Conservation (phyloP, 257 asterid genomes). For the Petunia axillaris region DNA sequence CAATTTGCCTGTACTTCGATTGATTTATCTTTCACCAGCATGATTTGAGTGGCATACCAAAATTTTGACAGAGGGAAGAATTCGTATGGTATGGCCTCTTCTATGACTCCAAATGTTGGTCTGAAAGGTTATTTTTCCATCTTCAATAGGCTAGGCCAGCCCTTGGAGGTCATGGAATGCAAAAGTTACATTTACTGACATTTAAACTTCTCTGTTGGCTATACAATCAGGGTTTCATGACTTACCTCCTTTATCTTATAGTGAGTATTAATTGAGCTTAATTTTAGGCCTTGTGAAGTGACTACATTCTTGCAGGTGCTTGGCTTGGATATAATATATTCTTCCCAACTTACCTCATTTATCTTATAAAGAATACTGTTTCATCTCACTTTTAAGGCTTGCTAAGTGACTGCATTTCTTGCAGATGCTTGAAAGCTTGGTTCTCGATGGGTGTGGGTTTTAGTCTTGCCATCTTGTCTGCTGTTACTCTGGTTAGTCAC, state of each 20-base stretch:
- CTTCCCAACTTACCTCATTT: neutral
- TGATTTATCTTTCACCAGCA: neutral
- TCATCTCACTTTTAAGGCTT: neutral
- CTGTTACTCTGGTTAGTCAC: slow-evolving; percentile 56
- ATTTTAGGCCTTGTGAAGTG: neutral
- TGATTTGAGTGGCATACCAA: neutral
- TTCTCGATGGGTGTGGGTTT: slow-evolving; percentile 83
- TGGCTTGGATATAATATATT: slow-evolving; percentile 48
- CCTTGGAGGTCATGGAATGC: neutral
- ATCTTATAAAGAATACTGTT: neutral
- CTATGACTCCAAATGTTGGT: neutral
- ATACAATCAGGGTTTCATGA: neutral
- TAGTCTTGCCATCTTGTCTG: slow-evolving; percentile 62
- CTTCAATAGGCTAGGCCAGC: slow-evolving; percentile 5
- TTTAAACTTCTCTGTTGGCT: neutral
- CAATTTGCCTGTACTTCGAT: neutral
- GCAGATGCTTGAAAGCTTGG: slow-evolving; percentile 71
- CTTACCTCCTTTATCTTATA: neutral
- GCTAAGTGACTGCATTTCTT: slow-evolving; percentile 4
- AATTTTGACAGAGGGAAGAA: neutral
- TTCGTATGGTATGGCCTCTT: neutral
- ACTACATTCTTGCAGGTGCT: slow-evolving; percentile 44
- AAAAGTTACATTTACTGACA: neutral
- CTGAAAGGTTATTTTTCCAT: neutral
- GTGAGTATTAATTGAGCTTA: neutral